Conservation (phyloP, 768 basidiomycete genomes). For the Boletus reticulatus region DNA sequence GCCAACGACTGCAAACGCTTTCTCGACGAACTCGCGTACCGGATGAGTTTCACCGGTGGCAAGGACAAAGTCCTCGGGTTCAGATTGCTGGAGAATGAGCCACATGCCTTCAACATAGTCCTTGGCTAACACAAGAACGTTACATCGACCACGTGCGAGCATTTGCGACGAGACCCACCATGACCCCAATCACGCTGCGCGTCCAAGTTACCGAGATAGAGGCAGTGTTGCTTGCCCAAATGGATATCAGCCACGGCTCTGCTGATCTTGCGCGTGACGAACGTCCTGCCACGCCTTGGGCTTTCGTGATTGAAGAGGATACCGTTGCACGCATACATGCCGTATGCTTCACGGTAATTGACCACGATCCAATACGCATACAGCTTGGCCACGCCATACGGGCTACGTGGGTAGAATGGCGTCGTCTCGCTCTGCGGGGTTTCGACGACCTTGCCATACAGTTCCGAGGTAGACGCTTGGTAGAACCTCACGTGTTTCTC, state of each 20-base stretch:
- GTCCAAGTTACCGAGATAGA: constrained; percentile 94
- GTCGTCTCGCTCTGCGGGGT: constrained; percentile 95
- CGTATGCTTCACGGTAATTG: constrained; percentile 93
- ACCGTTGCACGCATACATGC: constrained; percentile 95
- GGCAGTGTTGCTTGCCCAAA: constrained; percentile 82
- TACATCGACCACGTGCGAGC: background rate
- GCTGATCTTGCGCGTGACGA: constrained; percentile 94
- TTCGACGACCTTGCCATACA: constrained; percentile 96
- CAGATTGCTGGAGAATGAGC: constrained; percentile 88
- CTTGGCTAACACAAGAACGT: constrained; percentile 46
- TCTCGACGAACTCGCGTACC: constrained; percentile 91
- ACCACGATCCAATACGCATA: constrained; percentile 90
- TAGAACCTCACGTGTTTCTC: constrained; percentile 94
- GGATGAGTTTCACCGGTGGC: constrained; percentile 96
- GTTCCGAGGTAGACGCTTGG: constrained; percentile 95
- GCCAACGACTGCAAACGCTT: constrained; percentile 70
- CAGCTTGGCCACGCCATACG: constrained; percentile 94
- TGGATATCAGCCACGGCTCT: constrained; percentile 91
- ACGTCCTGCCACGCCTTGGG: constrained; percentile 89
- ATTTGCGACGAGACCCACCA: constrained; percentile 45
- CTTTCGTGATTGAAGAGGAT: constrained; percentile 99
- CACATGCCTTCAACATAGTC: constrained; percentile 99
- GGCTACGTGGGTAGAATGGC: constrained; percentile 97
- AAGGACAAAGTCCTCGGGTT: constrained; percentile 87
- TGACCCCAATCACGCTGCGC: constrained; percentile 98